These are phyloP conservation scores for Lipomyces starkeyi DNA, from an alignment of 805 yeast genomes.

Conservation along the genomic window DNA sequence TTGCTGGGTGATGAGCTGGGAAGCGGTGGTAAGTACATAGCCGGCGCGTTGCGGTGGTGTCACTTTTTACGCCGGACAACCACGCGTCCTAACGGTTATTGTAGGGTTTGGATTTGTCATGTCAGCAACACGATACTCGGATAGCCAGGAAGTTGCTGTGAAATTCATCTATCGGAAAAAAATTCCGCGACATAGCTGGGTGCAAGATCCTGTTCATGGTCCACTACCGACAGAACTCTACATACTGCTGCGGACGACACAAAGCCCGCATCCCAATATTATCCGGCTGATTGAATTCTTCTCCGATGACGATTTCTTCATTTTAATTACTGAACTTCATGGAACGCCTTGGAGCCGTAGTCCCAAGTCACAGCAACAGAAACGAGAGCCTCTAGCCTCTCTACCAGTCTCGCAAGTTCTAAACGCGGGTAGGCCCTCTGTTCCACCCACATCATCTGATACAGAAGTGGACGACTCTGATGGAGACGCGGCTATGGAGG, in stretches of 20 bases:
- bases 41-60: neutral
- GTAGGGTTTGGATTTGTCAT: constrained; percentile 38
- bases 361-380: constrained; percentile 12
- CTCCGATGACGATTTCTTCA: constrained; percentile 29
- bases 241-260: constrained; percentile 26
- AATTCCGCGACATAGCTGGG: constrained; percentile 32
- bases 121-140: constrained; percentile 29
- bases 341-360: constrained; percentile 36
- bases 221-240: constrained; percentile 32
- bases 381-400: constrained; percentile 19
- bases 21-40: constrained; percentile 31
- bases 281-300: constrained; percentile 30
- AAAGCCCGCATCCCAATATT: constrained; percentile 29
- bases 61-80: neutral
- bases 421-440: neutral
- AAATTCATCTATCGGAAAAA: constrained; percentile 35
- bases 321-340: constrained; percentile 34
- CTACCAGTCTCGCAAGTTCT: constrained; percentile 10
- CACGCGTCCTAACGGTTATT: constrained; percentile 5
- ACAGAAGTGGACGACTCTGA: constrained; percentile 13
- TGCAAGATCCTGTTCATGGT: constrained; percentile 26
- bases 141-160: constrained; percentile 30
- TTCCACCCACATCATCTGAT: neutral
- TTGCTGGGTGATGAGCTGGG: constrained; percentile 35
- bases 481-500: constrained; percentile 9